Conservation (phyloP, 148 eudicot genomes). For the Chenopodium quinoa region DNA sequence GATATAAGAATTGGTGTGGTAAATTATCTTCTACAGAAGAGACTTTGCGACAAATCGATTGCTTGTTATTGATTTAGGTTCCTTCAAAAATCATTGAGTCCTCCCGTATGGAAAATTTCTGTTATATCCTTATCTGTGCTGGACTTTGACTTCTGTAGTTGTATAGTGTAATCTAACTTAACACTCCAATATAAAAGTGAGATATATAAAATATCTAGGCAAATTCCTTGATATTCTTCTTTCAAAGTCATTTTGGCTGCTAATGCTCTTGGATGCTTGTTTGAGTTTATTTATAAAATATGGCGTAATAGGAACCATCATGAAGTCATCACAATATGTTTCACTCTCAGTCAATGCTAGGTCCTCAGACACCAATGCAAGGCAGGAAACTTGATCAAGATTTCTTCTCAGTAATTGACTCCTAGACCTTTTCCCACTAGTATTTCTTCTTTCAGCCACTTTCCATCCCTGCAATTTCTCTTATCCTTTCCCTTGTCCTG, state of each 20-base stretch:
- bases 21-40: not conserved
- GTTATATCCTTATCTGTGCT: not conserved
- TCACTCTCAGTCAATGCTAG: too few species aligned
- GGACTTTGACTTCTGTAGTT: not conserved
- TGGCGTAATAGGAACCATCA: too few species aligned
- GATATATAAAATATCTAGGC: not conserved
- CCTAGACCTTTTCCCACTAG: not conserved
- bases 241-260: not conserved
- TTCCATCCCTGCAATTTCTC: too few species aligned
- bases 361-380: too few species aligned
- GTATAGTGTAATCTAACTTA: not conserved
- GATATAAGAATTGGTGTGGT: not conserved
- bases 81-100: not conserved
- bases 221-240: not conserved
- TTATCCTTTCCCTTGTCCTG: too few species aligned
- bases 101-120: not conserved
- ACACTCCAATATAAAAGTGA: not conserved
- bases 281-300: too few species aligned
- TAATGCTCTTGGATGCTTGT: too few species aligned
- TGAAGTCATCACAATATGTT: too few species aligned
- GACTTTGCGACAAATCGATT: not conserved
- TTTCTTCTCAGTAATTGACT: not conserved
- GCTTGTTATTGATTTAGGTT: not conserved
- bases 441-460: too few species aligned
- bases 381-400: not conserved